A percentile compares a stretch with the other conserved stretches of the same genome.
Conservation (phyloP, 768 basidiomycete genomes). For the Lactifluus echinatus region DNA sequence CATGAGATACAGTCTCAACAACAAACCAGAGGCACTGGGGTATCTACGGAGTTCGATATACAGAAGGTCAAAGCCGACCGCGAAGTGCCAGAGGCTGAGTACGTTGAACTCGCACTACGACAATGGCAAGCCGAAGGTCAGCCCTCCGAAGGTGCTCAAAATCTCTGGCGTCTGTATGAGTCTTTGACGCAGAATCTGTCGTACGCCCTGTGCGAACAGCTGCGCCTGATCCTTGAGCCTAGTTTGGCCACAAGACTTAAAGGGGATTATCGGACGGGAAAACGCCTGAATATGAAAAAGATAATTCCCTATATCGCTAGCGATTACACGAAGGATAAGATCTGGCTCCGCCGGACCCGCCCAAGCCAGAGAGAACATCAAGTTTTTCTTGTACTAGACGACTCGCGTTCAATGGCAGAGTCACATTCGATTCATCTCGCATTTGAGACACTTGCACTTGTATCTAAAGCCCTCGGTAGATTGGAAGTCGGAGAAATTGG, state of each 20-base stretch:
- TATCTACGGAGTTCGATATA: background rate
- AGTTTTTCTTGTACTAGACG: conserved; percentile 87
- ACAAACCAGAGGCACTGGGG: conserved; percentile 21
- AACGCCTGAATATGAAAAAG: conserved; percentile 97
- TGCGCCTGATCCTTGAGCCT: conserved; percentile 92
- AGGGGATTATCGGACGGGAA: conserved; percentile 96
- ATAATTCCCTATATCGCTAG: conserved; percentile 96
- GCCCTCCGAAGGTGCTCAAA: conserved; percentile 47
- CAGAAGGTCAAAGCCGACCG: conserved; percentile 24
- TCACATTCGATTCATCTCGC: conserved; percentile 88
- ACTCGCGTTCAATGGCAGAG: conserved; percentile 95
- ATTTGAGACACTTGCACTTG: conserved; percentile 86
- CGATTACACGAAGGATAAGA: conserved; percentile 99
- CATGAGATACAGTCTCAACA: conserved; percentile 21
- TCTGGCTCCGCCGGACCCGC: conserved; percentile 91
- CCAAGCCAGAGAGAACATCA: conserved; percentile 96
- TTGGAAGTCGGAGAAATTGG: conserved; percentile 95
- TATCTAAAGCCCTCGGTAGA: conserved; percentile 81
- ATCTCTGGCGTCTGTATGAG: conserved; percentile 89
- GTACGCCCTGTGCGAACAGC: conserved; percentile 88
- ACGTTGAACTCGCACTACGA: conserved; percentile 45
- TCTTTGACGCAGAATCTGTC: conserved; percentile 87
- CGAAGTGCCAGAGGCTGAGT: conserved; percentile 23
- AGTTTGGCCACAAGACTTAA: conserved; percentile 88
- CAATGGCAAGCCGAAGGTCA: conserved; percentile 56